Evolutionary conservation across 257 asterid species (phyloP).

Genomic region (Solanum stenotomum): DNA sequence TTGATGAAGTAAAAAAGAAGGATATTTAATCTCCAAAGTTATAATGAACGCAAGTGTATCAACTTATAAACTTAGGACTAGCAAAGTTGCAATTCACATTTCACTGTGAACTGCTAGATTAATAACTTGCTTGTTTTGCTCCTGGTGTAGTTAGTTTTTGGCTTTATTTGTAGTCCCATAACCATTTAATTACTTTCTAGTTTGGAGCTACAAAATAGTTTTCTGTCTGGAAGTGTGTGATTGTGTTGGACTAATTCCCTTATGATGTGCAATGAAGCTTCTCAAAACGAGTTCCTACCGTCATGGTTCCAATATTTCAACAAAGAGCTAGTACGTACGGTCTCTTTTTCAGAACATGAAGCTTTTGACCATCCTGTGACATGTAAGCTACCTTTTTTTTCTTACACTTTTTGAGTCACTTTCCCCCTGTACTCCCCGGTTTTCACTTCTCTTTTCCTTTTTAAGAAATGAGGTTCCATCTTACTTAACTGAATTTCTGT

Average conservation of each 20-base stretch:
- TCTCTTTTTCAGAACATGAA: constrained; percentile 92
- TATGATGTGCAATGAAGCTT: constrained; percentile 43
- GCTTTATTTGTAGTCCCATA: not conserved
- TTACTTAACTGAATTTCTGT: not conserved
- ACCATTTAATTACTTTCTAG: not conserved
- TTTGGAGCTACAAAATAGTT: not conserved
- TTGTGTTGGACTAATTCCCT: constrained; percentile 10
- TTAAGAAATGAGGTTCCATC: constrained; percentile 9
- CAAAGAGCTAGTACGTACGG: constrained; percentile 69
- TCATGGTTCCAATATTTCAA: constrained; percentile 87
- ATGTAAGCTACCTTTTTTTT: constrained; percentile 37
- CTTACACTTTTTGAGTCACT: not conserved
- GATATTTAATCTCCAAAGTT: not conserved
- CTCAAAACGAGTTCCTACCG: constrained; percentile 59
- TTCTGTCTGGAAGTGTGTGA: not conserved
- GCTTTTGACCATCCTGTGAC: constrained; percentile 99
- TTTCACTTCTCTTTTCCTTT: constrained; percentile 1
- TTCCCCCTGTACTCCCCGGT: not conserved
- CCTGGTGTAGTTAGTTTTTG: not conserved
- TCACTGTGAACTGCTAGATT: not conserved
- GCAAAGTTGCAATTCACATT: not conserved
- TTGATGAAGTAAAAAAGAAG: not conserved
- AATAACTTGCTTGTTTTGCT: not conserved
- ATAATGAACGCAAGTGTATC: not conserved
- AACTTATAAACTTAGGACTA: not conserved